These are phyloP conservation scores for Sicyos edulis DNA, from an alignment of 306 rosid genomes.

Conservation along the genomic window DNA sequence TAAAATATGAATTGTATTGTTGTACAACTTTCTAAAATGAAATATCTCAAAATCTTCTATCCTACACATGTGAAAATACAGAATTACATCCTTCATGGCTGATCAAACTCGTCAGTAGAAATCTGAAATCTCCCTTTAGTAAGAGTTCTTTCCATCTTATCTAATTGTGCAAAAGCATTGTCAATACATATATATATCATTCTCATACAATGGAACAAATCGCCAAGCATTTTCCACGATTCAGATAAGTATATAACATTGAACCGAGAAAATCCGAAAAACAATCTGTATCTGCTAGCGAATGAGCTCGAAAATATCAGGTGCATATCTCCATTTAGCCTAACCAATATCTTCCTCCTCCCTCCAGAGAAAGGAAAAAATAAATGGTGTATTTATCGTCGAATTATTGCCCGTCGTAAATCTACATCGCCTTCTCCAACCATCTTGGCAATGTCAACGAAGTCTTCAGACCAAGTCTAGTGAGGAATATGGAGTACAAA, in stretches of 20 bases:
- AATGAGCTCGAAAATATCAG: background rate
- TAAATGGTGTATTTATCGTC: background rate
- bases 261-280: background rate
- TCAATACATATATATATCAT: background rate
- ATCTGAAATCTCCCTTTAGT: too few species aligned
- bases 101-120: too few species aligned
- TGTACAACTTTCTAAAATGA: too few species aligned
- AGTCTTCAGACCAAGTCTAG: slow-evolving; percentile 81
- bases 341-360: background rate
- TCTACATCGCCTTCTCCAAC: slow-evolving; percentile 64
- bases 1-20: too few species aligned
- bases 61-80: too few species aligned
- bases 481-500: slow-evolving; percentile 69
- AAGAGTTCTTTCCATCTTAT: background rate
- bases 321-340: slow-evolving; percentile 7
- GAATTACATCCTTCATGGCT: too few species aligned
- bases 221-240: background rate
- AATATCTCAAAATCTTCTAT: too few species aligned
- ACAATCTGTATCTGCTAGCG: background rate
- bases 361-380: background rate
- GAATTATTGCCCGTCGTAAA: background rate
- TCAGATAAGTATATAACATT: background rate
- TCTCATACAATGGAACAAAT: background rate
- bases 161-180: background rate
- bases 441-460: slow-evolving; percentile 79